Evolutionary conservation across 169 alveolate genomes (phyloP).

Genomic region (Plasmodium coatneyi): DNA sequence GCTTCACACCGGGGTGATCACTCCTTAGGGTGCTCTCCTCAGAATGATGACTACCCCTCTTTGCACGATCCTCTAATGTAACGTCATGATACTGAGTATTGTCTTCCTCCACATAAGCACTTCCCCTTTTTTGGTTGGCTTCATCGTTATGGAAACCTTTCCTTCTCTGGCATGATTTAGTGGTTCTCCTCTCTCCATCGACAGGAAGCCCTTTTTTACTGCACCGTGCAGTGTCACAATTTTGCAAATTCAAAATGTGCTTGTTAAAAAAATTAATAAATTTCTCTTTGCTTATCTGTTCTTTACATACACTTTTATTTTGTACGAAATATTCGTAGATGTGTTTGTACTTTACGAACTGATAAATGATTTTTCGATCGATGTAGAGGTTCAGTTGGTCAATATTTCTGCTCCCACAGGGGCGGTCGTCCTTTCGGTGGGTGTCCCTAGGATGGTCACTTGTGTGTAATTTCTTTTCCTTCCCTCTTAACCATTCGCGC

Average conservation of each 20-base stretch:
- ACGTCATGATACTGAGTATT: background rate
- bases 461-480: background rate
- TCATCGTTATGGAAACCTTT: background rate
- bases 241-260: constrained; percentile 4
- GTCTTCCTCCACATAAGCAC: background rate
- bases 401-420: background rate
- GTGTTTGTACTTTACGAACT: constrained; percentile 41
- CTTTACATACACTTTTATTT: constrained; percentile 8
- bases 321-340: constrained; percentile 55
- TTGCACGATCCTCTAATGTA: background rate
- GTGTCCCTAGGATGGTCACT: background rate
- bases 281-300: constrained; percentile 18
- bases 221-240: background rate
- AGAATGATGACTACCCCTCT: background rate
- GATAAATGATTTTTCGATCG: constrained; percentile 27
- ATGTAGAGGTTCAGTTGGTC: constrained; percentile 12
- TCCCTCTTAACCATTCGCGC: background rate
- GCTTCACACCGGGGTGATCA: background rate
- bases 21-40: background rate
- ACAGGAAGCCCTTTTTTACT: background rate
- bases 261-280: constrained; percentile 15
- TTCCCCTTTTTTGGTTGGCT: background rate
- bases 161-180: background rate
- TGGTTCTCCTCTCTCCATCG: background rate
- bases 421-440: background rate